phyloP scores from a whole-genome alignment of 1,284 basidiomycete species.

The Malassezia caprae region DNA sequence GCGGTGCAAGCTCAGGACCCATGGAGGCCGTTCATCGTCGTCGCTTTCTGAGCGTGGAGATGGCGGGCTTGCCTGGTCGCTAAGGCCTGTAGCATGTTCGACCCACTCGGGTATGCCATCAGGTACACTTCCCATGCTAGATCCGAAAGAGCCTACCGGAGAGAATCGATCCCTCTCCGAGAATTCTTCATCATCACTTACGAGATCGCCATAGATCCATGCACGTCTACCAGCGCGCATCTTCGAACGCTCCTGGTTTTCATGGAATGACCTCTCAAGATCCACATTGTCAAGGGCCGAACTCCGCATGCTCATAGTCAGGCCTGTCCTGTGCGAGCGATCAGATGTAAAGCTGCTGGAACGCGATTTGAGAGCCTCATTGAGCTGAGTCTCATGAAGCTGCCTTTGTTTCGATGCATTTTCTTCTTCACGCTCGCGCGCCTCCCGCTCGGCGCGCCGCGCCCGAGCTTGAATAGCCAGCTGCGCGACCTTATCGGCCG shows the following conservation, averaged over 20 bases:
- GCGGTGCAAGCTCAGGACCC: conserved; percentile 70
- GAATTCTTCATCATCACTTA: conserved; percentile 36
- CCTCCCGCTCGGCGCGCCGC: conserved; percentile 21
- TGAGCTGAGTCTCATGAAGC: conserved; percentile 10
- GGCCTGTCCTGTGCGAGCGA: neutral
- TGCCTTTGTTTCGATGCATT: neutral
- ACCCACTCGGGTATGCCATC: neutral
- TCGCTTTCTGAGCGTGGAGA: neutral
- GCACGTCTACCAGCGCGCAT: conserved; percentile 33
- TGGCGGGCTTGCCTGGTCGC: conserved; percentile 16
- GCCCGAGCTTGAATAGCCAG: conserved; percentile 39
- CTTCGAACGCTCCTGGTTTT: conserved; percentile 38
- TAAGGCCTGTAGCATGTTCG: conserved; percentile 13
- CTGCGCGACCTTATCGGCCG: conserved; percentile 36
- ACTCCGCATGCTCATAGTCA: conserved; percentile 22
- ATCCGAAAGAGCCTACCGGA: conserved; percentile 24
- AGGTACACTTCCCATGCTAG: neutral
- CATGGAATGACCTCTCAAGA: conserved; percentile 31
- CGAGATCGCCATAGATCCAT: conserved; percentile 38
- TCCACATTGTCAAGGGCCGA: conserved; percentile 27
- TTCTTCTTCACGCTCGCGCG: neutral
- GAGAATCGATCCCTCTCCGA: conserved; percentile 41
- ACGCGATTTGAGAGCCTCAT: neutral
- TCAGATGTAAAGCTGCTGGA: neutral
- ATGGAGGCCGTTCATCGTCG: conserved; percentile 49